Percentiles rank a stretch among this genome's conserved stretches.
Conservation (phyloP, 1,139 yeast species). For the Kurtzmaniella quercitrusa region DNA sequence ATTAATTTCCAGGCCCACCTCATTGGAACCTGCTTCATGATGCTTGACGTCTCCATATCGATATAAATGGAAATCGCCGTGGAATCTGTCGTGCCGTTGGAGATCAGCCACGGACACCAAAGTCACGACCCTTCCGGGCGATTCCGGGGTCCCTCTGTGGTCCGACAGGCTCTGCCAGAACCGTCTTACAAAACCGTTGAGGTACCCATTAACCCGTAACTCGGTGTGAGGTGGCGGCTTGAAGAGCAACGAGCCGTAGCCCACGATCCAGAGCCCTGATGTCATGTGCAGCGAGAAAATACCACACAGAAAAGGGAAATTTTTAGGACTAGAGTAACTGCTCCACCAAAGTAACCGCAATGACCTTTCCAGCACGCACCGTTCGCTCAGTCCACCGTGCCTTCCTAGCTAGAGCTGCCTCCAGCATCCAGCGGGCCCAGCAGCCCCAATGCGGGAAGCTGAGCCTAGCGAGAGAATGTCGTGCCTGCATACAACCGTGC, state of each 20-base stretch:
- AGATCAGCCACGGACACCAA: constrained; percentile 59
- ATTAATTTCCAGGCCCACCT: too few species aligned
- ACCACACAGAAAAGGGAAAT: too few species aligned
- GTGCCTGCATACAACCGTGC: not conserved
- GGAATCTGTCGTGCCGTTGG: constrained; percentile 32
- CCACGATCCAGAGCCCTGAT: constrained; percentile 70
- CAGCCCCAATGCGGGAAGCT: too few species aligned
- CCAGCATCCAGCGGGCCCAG: too few species aligned
- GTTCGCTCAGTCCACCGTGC: too few species aligned
- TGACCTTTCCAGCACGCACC: too few species aligned
- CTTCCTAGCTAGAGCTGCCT: too few species aligned
- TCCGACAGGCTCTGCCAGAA: constrained; percentile 93
- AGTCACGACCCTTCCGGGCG: constrained; percentile 87
- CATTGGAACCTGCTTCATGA: constrained; percentile 10
- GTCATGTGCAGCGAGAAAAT: not conserved
- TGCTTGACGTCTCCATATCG: constrained; percentile 13
- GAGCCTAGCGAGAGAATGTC: too few species aligned
- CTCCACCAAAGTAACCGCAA: too few species aligned
- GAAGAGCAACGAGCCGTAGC: constrained; percentile 86
- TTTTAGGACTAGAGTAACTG: too few species aligned
- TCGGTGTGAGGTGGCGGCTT: constrained; percentile 80
- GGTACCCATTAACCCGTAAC: constrained; percentile 64
- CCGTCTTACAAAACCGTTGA: constrained; percentile 72
- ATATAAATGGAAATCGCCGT: constrained; percentile 41
- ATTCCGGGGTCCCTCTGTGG: constrained; percentile 82